A percentile compares a stretch with the other conserved stretches of the same genome.
phyloP scores from a whole-genome alignment of 2,329 filamentous ascomycete genomes.

The Cordyceps cateniannulata region DNA sequence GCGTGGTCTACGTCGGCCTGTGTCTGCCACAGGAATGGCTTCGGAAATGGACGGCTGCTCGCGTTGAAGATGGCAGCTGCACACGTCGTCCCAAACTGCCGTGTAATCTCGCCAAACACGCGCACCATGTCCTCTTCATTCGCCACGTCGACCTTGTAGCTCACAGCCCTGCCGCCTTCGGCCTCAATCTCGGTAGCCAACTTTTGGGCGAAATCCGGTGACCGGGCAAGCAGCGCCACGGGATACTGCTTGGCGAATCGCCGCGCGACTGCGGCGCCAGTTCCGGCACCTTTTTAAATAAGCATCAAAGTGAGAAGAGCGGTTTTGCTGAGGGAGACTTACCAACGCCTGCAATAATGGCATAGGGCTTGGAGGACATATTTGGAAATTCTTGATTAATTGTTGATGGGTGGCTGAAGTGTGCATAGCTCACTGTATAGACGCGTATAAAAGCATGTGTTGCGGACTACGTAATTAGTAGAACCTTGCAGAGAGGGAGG shows the following conservation, averaged over 20 bases:
- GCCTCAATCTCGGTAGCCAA: slow-evolving; percentile 9
- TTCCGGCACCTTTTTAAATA: slow-evolving; percentile 3
- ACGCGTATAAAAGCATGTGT: not conserved
- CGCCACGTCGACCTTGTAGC: slow-evolving; percentile 8
- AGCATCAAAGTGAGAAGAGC: not conserved
- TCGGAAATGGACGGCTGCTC: slow-evolving; percentile 12
- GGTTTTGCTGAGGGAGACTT: not conserved
- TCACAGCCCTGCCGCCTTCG: slow-evolving; percentile 7
- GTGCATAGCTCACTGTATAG: not conserved
- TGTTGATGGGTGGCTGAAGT: not conserved
- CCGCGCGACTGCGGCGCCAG: slow-evolving; percentile 7
- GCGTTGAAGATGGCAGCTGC: slow-evolving; percentile 13
- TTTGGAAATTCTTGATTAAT: not conserved
- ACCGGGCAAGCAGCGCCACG: slow-evolving; percentile 8
- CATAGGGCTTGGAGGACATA: slow-evolving; percentile 2
- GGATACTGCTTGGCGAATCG: slow-evolving; percentile 11
- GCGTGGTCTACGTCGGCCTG: not conserved
- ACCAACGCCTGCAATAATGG: slow-evolving; percentile 12
- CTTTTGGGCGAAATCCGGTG: not conserved
- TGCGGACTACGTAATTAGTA: not conserved
- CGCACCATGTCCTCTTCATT: not conserved
- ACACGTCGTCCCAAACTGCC: not conserved
- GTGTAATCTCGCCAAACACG: not conserved
- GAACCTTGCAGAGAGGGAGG: not conserved
- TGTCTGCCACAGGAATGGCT: slow-evolving; percentile 12